Percentiles rank a stretch among this genome's conserved stretches.
Conservation (phyloP, 495 filamentous ascomycete species). For the Letharia lupina region DNA sequence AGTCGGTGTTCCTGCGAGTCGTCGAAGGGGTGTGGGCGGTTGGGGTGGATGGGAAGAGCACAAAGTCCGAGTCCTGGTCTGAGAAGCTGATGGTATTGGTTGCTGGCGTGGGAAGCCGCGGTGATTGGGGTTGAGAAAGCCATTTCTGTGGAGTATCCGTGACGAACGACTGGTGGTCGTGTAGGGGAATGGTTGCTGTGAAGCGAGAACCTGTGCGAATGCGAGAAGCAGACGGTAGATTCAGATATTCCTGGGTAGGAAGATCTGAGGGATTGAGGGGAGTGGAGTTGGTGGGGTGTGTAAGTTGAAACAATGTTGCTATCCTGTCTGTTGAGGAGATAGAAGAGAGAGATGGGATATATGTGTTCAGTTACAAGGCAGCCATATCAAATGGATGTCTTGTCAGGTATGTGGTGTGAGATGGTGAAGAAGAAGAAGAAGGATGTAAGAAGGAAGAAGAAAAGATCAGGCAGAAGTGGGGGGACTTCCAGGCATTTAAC, state of each 20-base stretch:
- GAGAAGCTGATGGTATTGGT: slow-evolving; percentile 12
- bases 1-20: slow-evolving; percentile 19
- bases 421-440: slow-evolving; percentile 8
- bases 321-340: slow-evolving; percentile 20
- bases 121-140: slow-evolving; percentile 28
- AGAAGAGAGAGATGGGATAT: slow-evolving; percentile 1
- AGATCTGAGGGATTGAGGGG: slow-evolving; percentile 22
- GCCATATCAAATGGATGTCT: slow-evolving; percentile 28
- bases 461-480: slow-evolving; percentile 20
- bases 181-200: slow-evolving; percentile 25
- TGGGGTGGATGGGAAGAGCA: slow-evolving; percentile 22
- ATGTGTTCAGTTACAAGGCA: slow-evolving; percentile 20
- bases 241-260: slow-evolving; percentile 27
- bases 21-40: slow-evolving; percentile 10
- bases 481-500: slow-evolving; percentile 5
- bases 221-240: slow-evolving; percentile 20
- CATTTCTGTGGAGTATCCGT: slow-evolving; percentile 27
- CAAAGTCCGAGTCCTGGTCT: slow-evolving; percentile 24
- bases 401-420: slow-evolving; percentile 9
- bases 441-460: slow-evolving; percentile 1
- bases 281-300: slow-evolving; percentile 20
- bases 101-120: slow-evolving; percentile 23
- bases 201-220: slow-evolving; percentile 22
- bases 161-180: slow-evolving; percentile 25
- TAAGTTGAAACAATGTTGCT: slow-evolving; percentile 10